These are phyloP conservation scores for Picea abies DNA, from an alignment of 83 land plant genomes.

Conservation along the genomic window DNA sequence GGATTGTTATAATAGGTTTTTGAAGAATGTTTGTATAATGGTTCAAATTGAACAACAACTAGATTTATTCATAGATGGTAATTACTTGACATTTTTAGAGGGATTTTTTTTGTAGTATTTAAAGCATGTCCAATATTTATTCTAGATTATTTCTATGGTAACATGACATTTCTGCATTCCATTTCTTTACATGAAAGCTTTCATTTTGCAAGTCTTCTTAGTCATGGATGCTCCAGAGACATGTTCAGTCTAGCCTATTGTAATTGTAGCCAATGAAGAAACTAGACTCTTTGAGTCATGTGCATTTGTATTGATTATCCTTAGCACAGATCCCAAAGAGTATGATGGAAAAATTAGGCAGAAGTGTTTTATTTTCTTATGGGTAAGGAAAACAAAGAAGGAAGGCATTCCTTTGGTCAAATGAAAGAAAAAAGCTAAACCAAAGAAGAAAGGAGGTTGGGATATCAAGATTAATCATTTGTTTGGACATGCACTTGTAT, in stretches of 20 bases:
- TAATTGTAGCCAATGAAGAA: conserved; percentile 39
- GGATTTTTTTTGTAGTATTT: background rate
- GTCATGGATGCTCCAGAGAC: background rate
- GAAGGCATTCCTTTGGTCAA: no score
- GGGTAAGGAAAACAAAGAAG: no score
- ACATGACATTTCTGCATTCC: background rate
- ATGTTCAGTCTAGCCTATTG: conserved; percentile 34
- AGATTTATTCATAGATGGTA: conserved; percentile 22
- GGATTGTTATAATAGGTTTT: background rate
- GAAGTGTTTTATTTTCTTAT: no score
- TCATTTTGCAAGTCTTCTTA: background rate
- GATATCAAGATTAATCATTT: no score
- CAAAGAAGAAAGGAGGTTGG: no score
- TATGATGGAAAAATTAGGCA: no score
- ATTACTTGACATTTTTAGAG: background rate
- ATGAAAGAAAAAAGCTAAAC: no score
- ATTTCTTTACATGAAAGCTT: conserved; percentile 10
- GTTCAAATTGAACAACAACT: conserved; percentile 30
- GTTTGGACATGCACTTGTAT: no score
- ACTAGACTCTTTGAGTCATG: conserved; percentile 11
- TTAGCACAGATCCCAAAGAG: no score
- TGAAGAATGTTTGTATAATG: conserved; percentile 25
- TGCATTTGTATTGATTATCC: no score
- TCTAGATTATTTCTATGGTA: no score
- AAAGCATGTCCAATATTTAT: background rate